phyloP scores from a whole-genome alignment of 352 stramenopile species.

The Globisporangium perplexum region DNA sequence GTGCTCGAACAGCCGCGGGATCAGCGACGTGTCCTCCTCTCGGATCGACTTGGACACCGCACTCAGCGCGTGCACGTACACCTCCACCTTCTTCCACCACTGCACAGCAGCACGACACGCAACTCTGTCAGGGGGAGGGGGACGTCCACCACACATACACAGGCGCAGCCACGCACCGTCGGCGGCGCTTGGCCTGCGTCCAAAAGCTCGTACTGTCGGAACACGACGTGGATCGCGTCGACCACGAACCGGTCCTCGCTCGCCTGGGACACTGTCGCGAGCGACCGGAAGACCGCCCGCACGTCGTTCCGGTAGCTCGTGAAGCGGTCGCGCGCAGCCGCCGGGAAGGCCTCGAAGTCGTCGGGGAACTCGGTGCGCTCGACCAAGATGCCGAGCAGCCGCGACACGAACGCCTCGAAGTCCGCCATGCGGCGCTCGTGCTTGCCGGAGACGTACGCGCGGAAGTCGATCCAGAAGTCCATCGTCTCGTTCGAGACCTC shows the following conservation, averaged over 20 bases:
- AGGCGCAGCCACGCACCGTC: slow-evolving; percentile 19
- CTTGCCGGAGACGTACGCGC: slow-evolving; percentile 69
- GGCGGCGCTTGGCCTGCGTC: slow-evolving; percentile 25
- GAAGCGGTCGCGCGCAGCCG: slow-evolving; percentile 55
- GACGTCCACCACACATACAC: background rate
- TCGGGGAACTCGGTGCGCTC: slow-evolving; percentile 64
- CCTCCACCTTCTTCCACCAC: slow-evolving; percentile 74
- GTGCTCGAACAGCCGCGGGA: slow-evolving; percentile 67
- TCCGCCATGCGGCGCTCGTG: slow-evolving; percentile 59
- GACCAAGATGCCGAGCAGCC: slow-evolving; percentile 60
- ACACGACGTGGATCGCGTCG: slow-evolving; percentile 64
- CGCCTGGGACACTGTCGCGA: slow-evolving; percentile 57
- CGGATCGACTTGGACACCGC: slow-evolving; percentile 77
- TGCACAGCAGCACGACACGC: slow-evolving; percentile 8
- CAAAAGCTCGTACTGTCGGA: slow-evolving; percentile 58
- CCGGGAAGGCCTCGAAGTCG: slow-evolving; percentile 41
- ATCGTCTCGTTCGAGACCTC: slow-evolving; percentile 75
- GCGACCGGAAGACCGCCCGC: slow-evolving; percentile 63
- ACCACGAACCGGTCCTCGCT: slow-evolving; percentile 81
- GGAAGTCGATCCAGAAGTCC: slow-evolving; percentile 81
- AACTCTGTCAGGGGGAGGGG: background rate
- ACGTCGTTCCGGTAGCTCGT: slow-evolving; percentile 65
- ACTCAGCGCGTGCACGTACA: slow-evolving; percentile 81
- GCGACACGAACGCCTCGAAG: slow-evolving; percentile 70
- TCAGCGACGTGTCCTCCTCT: slow-evolving; percentile 66